Evolutionary conservation across 257 asterid genomes (phyloP), one percentile per base, ranked within the genome.

Genomic region (Solanum pimpinellifolium): DNA sequence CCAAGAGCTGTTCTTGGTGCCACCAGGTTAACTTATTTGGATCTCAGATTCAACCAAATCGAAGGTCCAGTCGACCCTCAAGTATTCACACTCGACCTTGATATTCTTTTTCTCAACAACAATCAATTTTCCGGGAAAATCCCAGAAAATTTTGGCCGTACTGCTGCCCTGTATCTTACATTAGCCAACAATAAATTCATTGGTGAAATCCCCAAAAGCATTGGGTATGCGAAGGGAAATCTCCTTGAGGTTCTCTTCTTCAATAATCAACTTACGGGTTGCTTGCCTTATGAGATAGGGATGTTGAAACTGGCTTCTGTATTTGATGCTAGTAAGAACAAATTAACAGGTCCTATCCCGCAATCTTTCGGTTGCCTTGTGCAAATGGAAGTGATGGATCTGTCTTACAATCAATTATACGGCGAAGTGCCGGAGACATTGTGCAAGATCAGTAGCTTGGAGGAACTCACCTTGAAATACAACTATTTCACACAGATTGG

Each of bases 281-380:
- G 97, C 86, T 94, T 95, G 18, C 98, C 98, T 0, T 89, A 87
- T 84, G 92, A 94, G 86, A 92, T 94, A 5, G 98, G 98, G 4
- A 9, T 87, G 9, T 84, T 94, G 87, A 83, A 86, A 56, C 86
- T 89, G 35, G 42, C 90, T 3, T 87, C 75, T 2, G 29, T 90
- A 0, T 91, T 95, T 56, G 96, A 95, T 83, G 96, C 90, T 35
- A 91, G 97, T 87, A 11, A 0, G n/a, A 95, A 95, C 85, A n/a
- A 5, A 0, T 73, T 95, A 84, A 94, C 98, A 0, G 96, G 98
- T 47, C 97, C 96, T 0, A 91, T 95, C 2, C 97, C 98, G 0
- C 83, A 60, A 15, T 95, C 98, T 0, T 94, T 94, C 29, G 94
- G 96, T 7, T 94, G 98, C 91, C 84, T 93, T 23, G 12, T 23